phyloP scores from a whole-genome alignment of 257 asterid genomes.

The Rhazya stricta region DNA sequence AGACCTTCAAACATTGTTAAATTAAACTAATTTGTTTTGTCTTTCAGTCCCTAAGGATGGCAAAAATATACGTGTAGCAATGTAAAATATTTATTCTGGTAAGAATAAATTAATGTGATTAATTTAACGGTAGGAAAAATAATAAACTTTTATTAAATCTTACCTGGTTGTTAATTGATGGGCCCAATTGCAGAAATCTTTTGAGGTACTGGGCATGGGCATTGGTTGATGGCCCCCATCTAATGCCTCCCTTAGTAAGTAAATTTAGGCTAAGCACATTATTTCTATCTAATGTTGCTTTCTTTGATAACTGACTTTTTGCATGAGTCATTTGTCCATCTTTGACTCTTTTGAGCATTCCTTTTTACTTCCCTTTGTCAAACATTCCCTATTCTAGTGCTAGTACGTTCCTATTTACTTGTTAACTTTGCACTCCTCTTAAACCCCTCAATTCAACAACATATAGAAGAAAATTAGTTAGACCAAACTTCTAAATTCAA shows the following conservation, averaged over 20 bases:
- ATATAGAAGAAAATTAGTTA: too few relatives aligned
- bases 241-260: background rate
- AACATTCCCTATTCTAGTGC: background rate
- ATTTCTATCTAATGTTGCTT: conserved; percentile 5
- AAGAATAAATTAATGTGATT: too few relatives aligned
- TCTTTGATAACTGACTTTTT: background rate
- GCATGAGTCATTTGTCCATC: background rate
- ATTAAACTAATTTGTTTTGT: too few relatives aligned
- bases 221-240: background rate
- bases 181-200: background rate
- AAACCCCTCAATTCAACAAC: background rate
- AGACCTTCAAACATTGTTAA: too few relatives aligned
- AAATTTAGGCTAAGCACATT: background rate
- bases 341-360: background rate
- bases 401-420: background rate
- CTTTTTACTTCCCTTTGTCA: background rate
- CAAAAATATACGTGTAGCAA: too few relatives aligned
- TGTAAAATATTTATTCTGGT: too few relatives aligned
- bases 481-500: too few relatives aligned
- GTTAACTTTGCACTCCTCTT: conserved; percentile 4
- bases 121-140: too few relatives aligned
- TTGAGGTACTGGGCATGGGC: background rate
- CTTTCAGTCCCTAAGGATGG: too few relatives aligned
- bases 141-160: background rate
- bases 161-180: background rate